Evolutionary conservation across 768 basidiomycete species (phyloP).

Genomic region (Suillus variegatus): DNA sequence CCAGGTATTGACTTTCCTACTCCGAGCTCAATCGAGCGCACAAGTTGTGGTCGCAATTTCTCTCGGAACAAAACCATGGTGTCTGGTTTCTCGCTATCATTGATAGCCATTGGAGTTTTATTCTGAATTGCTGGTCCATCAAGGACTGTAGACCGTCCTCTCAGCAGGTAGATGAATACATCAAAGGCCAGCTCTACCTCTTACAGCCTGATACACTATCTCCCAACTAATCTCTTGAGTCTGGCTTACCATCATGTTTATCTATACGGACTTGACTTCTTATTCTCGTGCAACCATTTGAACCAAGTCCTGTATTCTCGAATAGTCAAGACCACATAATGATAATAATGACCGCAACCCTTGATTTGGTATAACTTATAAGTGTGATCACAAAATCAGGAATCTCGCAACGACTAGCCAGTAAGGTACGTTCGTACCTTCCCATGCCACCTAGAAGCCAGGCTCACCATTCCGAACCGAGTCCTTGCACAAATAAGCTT

Average conservation of each 20-base stretch:
- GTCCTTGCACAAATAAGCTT: no score
- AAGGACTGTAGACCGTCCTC: not conserved
- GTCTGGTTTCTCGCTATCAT: not conserved
- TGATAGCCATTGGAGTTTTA: slow-evolving; percentile 11
- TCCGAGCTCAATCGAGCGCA: slow-evolving; percentile 10
- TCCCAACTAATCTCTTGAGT: not conserved
- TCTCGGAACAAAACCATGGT: slow-evolving; percentile 4
- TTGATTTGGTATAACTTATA: not conserved
- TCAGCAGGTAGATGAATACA: slow-evolving; percentile 29
- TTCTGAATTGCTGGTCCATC: slow-evolving; percentile 22
- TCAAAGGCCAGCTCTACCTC: slow-evolving; percentile 14
- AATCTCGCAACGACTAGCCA: no score
- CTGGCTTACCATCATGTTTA: not conserved
- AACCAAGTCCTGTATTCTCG: not conserved
- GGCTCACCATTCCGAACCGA: no score
- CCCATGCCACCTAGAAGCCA: no score
- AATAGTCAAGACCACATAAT: not conserved
- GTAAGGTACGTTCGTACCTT: no score
- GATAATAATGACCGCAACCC: not conserved
- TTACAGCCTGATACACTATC: not conserved
- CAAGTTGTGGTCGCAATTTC: slow-evolving; percentile 12
- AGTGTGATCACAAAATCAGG: no score
- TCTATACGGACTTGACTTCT: not conserved
- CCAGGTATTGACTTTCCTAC: slow-evolving; percentile 9
- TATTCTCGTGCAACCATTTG: not conserved